These are phyloP conservation scores for Ophiostoma angusticollis DNA, from an alignment of 2,329 filamentous ascomycete species.

Conservation along the genomic window DNA sequence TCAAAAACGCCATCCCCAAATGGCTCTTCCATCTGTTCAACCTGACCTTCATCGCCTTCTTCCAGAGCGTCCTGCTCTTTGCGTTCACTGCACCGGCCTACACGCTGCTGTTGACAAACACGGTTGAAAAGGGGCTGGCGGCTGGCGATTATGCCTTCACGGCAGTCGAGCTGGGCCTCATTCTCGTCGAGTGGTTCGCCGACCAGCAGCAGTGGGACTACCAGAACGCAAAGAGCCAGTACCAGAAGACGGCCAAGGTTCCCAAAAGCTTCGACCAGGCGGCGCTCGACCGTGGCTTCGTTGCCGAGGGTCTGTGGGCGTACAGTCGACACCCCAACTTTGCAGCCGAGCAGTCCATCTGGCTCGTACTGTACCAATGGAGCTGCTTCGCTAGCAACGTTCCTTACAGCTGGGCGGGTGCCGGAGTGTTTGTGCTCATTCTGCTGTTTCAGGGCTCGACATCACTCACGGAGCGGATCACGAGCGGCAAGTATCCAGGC, in stretches of 20 bases:
- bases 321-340: constrained; percentile 93
- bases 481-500: constrained; percentile 70
- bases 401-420: constrained; percentile 64
- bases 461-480: constrained; percentile 73
- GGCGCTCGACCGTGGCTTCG: constrained; percentile 83
- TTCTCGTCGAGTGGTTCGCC: constrained; percentile 62
- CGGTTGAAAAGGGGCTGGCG: constrained; percentile 40
- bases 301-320: constrained; percentile 71
- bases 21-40: constrained; percentile 74
- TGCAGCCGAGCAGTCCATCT: constrained; percentile 78
- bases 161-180: constrained; percentile 33
- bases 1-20: constrained; percentile 52
- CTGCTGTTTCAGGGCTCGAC: constrained; percentile 83
- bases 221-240: constrained; percentile 67
- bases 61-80: constrained; percentile 73
- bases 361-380: constrained; percentile 84
- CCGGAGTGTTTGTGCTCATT: constrained; percentile 57
- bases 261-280: constrained; percentile 51
- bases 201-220: constrained; percentile 91
- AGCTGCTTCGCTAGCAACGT: constrained; percentile 59
- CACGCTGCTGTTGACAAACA: constrained; percentile 60
- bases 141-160: constrained; percentile 36
- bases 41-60: constrained; percentile 73
- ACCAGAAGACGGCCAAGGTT: constrained; percentile 59
- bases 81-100: constrained; percentile 67